phyloP scores from a whole-genome alignment of 2,329 filamentous ascomycete species.

The Ceratocystis smalleyi region DNA sequence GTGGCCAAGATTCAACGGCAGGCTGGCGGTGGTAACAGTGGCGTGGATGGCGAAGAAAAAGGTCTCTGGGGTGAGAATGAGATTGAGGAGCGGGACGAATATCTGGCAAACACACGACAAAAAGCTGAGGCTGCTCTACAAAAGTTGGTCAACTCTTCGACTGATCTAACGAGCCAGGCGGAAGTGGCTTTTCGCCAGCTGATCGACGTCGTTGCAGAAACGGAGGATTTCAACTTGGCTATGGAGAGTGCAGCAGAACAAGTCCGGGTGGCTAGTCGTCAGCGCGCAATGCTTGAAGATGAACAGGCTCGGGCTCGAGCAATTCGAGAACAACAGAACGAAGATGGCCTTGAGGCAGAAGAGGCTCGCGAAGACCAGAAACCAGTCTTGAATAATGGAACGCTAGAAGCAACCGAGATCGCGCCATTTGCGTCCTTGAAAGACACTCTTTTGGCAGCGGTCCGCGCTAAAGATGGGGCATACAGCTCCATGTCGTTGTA shows the following conservation, averaged over 20 bases:
- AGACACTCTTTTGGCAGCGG: not conserved
- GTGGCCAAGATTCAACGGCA: constrained; percentile 6
- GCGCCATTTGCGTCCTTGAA: not conserved
- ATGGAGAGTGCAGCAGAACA: constrained; percentile 25
- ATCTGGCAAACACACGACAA: not conserved
- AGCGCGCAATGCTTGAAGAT: constrained; percentile 10
- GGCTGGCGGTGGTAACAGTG: not conserved
- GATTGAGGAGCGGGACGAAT: constrained; percentile 1
- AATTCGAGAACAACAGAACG: not conserved
- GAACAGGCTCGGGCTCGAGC: not conserved
- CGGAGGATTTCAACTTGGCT: constrained; percentile 34
- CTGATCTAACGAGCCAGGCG: constrained; percentile 17
- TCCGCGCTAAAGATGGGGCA: constrained; percentile 16
- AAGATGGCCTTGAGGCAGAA: not conserved
- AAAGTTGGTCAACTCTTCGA: constrained; percentile 6
- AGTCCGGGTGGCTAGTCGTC: constrained; percentile 19
- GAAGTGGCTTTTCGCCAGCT: constrained; percentile 34
- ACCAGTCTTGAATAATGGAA: not conserved
- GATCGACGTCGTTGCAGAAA: constrained; percentile 34
- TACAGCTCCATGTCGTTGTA: constrained; percentile 25
- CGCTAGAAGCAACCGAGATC: too few relatives aligned
- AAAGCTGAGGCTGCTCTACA: constrained; percentile 7
- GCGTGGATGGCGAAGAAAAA: not conserved
- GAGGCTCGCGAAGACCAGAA: constrained; percentile 1
- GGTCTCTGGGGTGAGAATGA: constrained; percentile 6